Conservation (phyloP, 768 basidiomycete species). For the Suillus subaureus region DNA sequence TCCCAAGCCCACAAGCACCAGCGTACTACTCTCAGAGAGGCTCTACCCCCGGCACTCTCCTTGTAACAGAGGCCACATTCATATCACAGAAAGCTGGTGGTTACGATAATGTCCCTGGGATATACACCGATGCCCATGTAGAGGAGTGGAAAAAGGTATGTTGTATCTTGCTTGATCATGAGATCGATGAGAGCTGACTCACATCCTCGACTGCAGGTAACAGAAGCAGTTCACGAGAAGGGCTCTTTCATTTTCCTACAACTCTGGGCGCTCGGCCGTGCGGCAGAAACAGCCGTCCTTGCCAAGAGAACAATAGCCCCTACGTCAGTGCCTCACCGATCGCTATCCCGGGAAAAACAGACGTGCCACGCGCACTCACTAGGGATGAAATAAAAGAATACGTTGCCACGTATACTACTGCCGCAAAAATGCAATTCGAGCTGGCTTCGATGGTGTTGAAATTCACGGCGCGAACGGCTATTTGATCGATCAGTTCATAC, state of each 20-base stretch:
- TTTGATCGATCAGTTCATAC: conserved; percentile 63
- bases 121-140: conserved; percentile 64
- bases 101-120: conserved; percentile 54
- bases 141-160: conserved; percentile 49
- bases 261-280: conserved; percentile 56
- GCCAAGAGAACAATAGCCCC: conserved; percentile 30
- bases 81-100: conserved; percentile 55
- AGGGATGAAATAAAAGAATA: conserved; percentile 36
- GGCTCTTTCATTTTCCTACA: conserved; percentile 51
- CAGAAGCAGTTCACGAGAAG: conserved; percentile 57
- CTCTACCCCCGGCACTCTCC: conserved; percentile 49
- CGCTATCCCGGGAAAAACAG: conserved; percentile 17
- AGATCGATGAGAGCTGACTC: neutral
- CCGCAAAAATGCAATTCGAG: conserved; percentile 38
- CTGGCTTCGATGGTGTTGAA: conserved; percentile 52
- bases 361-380: conserved; percentile 22
- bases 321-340: conserved; percentile 39
- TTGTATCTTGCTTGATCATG: neutral
- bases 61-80: conserved; percentile 60
- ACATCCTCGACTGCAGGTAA: conserved; percentile 41
- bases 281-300: conserved; percentile 37
- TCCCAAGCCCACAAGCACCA: conserved; percentile 39
- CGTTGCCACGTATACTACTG: conserved; percentile 30
- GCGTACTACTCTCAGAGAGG: conserved; percentile 55
- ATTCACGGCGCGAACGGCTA: conserved; percentile 47